These are phyloP conservation scores for Lachancea dasiensis DNA, from an alignment of 805 yeast genomes.

Conservation along the genomic window DNA sequence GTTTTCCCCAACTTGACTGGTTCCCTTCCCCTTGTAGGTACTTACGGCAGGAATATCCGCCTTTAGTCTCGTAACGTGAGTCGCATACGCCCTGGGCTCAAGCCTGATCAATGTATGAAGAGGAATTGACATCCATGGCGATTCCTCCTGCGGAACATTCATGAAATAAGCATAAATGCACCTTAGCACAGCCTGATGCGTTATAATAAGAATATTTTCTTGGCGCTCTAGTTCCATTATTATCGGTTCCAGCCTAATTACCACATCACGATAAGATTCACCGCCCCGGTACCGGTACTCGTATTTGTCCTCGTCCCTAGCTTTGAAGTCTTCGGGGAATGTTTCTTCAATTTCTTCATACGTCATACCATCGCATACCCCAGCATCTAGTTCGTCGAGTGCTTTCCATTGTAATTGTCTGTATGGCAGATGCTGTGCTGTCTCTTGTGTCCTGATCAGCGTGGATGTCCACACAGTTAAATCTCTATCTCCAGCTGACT, in stretches of 20 bases:
- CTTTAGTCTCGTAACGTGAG: conserved; percentile 80
- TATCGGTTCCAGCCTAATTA: conserved; percentile 89
- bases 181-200: conserved; percentile 95
- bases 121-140: conserved; percentile 99
- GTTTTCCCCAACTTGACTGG: conserved; percentile 44
- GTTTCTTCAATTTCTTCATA: conserved; percentile 81
- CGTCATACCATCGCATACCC: conserved; percentile 95
- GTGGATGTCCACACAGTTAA: conserved; percentile 96
- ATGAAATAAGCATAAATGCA: conserved; percentile 96
- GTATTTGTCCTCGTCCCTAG: conserved; percentile 92
- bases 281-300: conserved; percentile 97
- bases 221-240: conserved; percentile 98
- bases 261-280: conserved; percentile 93
- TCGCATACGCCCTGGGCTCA: conserved; percentile 92
- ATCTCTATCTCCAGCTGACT: conserved; percentile 51
- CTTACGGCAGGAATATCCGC: conserved; percentile 98
- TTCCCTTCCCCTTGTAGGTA: conserved; percentile 93
- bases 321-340: conserved; percentile 92
- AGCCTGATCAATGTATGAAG: conserved; percentile 88
- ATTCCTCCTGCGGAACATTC: conserved; percentile 96
- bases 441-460: conserved; percentile 83
- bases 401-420: conserved; percentile 93
- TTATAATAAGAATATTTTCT: conserved; percentile 89
- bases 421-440: conserved; percentile 76
- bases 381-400: conserved; percentile 93